Evolutionary conservation across 805 yeast species (phyloP).

Genomic region (Clavispora fructus): DNA sequence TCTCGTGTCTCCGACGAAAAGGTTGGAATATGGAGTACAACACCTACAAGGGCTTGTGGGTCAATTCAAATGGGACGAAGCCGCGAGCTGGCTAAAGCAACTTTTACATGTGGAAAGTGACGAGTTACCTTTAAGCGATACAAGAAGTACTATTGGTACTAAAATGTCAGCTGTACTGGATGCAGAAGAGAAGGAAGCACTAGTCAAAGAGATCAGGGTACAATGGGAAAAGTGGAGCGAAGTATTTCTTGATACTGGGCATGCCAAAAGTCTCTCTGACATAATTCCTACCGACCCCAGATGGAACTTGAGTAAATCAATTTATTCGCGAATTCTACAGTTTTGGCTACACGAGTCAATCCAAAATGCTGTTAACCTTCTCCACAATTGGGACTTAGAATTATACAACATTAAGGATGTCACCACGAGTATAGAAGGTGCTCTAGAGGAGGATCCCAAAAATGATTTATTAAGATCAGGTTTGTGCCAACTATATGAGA

Average conservation of each 20-base stretch:
- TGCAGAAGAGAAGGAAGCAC: conserved; percentile 14
- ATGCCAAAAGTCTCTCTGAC: conserved; percentile 42
- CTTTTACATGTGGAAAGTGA: conserved; percentile 15
- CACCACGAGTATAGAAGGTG: conserved; percentile 42
- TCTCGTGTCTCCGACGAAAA: conserved; percentile 43
- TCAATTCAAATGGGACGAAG: conserved; percentile 48
- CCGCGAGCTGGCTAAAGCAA: conserved; percentile 43
- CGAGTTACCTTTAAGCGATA: conserved; percentile 24
- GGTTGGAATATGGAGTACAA: conserved; percentile 57
- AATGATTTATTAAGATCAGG: conserved; percentile 30
- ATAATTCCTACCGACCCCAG: conserved; percentile 49
- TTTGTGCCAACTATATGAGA: conserved; percentile 51
- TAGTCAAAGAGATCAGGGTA: conserved; percentile 18
- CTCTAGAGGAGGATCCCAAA: conserved; percentile 25
- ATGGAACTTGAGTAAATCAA: conserved; percentile 25
- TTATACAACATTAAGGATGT: conserved; percentile 46
- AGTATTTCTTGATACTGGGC: conserved; percentile 45
- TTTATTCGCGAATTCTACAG: conserved; percentile 41
- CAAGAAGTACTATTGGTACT: conserved; percentile 25
- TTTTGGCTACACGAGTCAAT: conserved; percentile 35
- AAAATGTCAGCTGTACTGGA: conserved; percentile 8
- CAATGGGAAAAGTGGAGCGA: conserved; percentile 66
- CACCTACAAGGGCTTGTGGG: conserved; percentile 44
- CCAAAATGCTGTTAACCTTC: conserved; percentile 34
- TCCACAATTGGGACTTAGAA: conserved; percentile 53